Evolutionary conservation across 2,329 filamentous ascomycete species (phyloP), one percentile per base, ranked within the genome.

Genomic region (Aphanoascus verrucosus): DNA sequence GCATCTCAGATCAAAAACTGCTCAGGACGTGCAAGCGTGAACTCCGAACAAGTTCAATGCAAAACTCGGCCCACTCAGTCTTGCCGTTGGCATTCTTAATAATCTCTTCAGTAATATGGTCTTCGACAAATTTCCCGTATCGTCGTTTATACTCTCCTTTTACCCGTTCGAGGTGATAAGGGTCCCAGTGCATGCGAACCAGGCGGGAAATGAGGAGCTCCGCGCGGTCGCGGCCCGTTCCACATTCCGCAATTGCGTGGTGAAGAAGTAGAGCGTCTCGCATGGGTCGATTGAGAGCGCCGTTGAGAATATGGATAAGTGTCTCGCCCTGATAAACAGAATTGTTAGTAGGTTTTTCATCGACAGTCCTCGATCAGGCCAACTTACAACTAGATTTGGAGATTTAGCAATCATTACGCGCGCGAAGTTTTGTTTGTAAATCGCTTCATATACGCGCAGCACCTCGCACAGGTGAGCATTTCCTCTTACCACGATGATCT

Each of bases 281-380:
- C 58, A 94, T 88, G 5, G 93, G 90, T 55, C 86, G 86, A 73
- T 97, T 97, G 73, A 97, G 94, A 54, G 94, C 83, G 63, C 93
- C 93, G 71, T 97, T 96, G 64, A 98, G 84, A 61, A 97, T 88
- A 69, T 97, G 93, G 0, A 89, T 88, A 37, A 97, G 82, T 17
- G 94, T 83, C 73, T 98, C 93, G 59, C 93, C 93, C 90, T 96
- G 28, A 40, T 52, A 34, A 15, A 41, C 32, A 40, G 23, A 23
- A 51, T n/a, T 11, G 47, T 58, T 56, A 57, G 56, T 7, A 5
- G 56, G 38, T 20, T 35, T 15, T 11, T 6, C 14, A 38, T 14
- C 34, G 17, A 35, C 43, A 19, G 15, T 47, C 34, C 28, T 37
- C 47, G 43, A 37, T 31, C n/a, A 35, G n/a, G 28, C 19, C 43